Evolutionary conservation across 23 red algal species (phyloP).

Genomic region (Cyanidioschyzon merolae): DNA sequence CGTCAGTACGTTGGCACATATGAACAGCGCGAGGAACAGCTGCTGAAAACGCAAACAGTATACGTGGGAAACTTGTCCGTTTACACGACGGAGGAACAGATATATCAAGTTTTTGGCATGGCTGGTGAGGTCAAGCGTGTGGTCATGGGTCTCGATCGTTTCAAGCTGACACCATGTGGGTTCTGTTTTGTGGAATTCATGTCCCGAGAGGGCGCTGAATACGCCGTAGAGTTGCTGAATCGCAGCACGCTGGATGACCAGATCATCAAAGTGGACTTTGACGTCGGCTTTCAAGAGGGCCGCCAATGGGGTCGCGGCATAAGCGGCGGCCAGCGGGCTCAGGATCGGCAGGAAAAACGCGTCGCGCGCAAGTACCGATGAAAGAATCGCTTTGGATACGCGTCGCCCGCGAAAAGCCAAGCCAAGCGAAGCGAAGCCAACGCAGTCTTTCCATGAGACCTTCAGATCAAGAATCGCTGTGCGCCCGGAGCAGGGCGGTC

Average conservation of each 20-base stretch:
- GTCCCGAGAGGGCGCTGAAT: slow-evolving; percentile 49
- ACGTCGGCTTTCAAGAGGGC: slow-evolving; percentile 61
- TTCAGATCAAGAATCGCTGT: too few relatives aligned
- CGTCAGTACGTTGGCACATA: neutral
- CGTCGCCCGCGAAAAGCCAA: too few relatives aligned
- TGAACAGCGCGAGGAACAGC: slow-evolving; percentile 5
- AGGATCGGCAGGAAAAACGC: neutral
- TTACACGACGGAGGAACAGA: slow-evolving; percentile 91
- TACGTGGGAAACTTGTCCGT: slow-evolving; percentile 93
- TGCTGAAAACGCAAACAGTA: slow-evolving; percentile 26
- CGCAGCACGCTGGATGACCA: slow-evolving; percentile 69
- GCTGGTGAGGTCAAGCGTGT: slow-evolving; percentile 77
- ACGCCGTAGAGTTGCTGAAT: slow-evolving; percentile 38
- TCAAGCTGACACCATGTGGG: slow-evolving; percentile 87
- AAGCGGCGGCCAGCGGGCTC: slow-evolving; percentile 18
- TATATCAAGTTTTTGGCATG: slow-evolving; percentile 56
- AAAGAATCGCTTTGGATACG: too few relatives aligned
- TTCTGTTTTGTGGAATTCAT: slow-evolving; percentile 97
- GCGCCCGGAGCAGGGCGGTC: too few relatives aligned
- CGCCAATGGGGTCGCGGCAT: slow-evolving; percentile 90
- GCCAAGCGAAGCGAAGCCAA: too few relatives aligned
- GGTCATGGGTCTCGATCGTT: slow-evolving; percentile 89
- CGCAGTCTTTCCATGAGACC: too few relatives aligned
- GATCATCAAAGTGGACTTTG: slow-evolving; percentile 64
- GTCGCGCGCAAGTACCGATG: neutral